Conservation (phyloP, 345 rosid genomes). For the Turnera subulata region DNA sequence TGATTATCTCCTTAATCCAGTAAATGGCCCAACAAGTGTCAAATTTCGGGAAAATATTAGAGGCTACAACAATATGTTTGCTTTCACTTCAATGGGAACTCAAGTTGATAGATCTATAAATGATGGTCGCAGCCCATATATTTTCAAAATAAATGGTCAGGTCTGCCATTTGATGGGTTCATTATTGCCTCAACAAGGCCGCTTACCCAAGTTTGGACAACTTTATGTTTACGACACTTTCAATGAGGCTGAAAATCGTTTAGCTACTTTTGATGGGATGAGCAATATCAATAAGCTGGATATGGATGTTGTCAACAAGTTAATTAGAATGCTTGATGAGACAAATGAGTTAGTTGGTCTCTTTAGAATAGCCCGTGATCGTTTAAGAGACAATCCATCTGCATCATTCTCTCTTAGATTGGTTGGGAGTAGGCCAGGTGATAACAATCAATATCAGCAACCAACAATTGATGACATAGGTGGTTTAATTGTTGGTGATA, state of each 20-base stretch:
- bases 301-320: neutral
- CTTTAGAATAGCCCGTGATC: neutral
- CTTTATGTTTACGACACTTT: slow-evolving; percentile 4
- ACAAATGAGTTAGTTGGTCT: neutral
- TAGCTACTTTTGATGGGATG: fast-evolving
- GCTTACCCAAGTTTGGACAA: neutral
- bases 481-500: neutral
- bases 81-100: neutral
- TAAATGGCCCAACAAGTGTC: too few species aligned
- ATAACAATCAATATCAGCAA: neutral
- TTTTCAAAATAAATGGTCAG: neutral
- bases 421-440: neutral
- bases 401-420: neutral
- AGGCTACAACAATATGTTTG: neutral
- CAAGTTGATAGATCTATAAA: neutral
- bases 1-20: neutral
- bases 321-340: neutral
- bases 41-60: neutral
- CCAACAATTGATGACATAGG: neutral
- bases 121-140: neutral
- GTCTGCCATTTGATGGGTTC: neutral
- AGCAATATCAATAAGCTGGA: fast-evolving
- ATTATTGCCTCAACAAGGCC: neutral
- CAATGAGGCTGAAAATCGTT: neutral
- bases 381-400: too few species aligned